Evolutionary conservation across 768 basidiomycete genomes (phyloP).

Genomic region (Podaxis sp.): DNA sequence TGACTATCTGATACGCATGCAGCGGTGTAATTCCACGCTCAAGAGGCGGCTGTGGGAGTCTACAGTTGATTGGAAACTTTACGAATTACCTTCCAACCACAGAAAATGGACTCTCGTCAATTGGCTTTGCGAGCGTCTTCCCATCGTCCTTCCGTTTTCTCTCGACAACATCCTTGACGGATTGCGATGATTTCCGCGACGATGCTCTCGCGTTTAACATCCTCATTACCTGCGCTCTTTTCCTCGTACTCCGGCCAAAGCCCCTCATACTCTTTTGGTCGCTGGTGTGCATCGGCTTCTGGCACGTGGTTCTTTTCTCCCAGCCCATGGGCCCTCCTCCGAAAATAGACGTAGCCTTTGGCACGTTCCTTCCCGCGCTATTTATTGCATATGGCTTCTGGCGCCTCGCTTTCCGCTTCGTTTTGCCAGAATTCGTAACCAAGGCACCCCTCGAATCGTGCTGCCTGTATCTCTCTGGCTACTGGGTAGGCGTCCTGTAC

Average conservation of each 20-base stretch:
- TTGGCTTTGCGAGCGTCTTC: conserved; percentile 72
- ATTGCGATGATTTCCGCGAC: conserved; percentile 69
- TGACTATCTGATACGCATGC: conserved; percentile 1
- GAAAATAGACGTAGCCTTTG: conserved; percentile 66
- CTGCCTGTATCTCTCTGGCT: conserved; percentile 71
- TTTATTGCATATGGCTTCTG: conserved; percentile 81
- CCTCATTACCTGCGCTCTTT: conserved; percentile 59
- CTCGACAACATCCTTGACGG: conserved; percentile 40
- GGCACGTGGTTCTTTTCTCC: conserved; percentile 80
- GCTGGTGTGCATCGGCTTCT: conserved; percentile 79
- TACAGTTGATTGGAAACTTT: conserved; percentile 69
- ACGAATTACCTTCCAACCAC: conserved; percentile 58
- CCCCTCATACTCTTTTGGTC: conserved; percentile 69
- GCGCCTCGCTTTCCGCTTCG: conserved; percentile 70
- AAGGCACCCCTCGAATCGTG: conserved; percentile 68
- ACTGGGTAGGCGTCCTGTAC: conserved; percentile 73
- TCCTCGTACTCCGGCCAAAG: conserved; percentile 68
- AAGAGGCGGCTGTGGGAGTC: conserved; percentile 72
- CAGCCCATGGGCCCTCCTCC: conserved; percentile 68
- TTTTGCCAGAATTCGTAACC: conserved; percentile 57
- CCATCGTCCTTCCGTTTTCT: conserved; percentile 65
- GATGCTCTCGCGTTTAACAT: conserved; percentile 72
- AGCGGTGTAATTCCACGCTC: conserved; percentile 63
- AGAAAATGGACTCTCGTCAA: conserved; percentile 60
- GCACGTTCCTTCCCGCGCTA: conserved; percentile 70